Evolutionary conservation across 2,329 filamentous ascomycete species (phyloP).

Genomic region (Chalaropsis thielavioides): DNA sequence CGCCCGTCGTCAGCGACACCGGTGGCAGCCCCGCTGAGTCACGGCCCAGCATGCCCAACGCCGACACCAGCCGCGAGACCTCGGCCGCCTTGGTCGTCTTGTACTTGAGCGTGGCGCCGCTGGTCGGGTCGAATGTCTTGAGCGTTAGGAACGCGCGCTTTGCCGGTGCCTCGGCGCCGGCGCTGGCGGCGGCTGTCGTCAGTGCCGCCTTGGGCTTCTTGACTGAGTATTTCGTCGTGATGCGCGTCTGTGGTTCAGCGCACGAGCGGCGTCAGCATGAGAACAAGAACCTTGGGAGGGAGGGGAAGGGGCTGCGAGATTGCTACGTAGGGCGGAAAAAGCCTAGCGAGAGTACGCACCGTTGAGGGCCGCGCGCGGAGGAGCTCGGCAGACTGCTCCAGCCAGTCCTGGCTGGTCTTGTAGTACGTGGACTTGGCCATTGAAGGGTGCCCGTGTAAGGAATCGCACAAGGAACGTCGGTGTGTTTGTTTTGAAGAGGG

Average conservation of each 20-base stretch:
- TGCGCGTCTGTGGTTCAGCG: slow-evolving; percentile 49
- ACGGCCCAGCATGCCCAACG: slow-evolving; percentile 61
- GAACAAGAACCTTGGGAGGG: neutral
- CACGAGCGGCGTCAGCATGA: slow-evolving; percentile 11
- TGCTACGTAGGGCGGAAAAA: neutral
- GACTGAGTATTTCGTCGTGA: slow-evolving; percentile 70
- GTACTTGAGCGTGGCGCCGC: slow-evolving; percentile 79
- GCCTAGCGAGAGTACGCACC: slow-evolving; percentile 38
- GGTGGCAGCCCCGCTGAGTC: slow-evolving; percentile 46
- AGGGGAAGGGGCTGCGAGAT: neutral
- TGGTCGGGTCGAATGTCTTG: slow-evolving; percentile 76
- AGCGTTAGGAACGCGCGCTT: slow-evolving; percentile 58
- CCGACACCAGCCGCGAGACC: slow-evolving; percentile 66
- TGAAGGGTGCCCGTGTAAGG: neutral
- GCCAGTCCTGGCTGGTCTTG: slow-evolving; percentile 75
- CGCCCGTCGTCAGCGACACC: slow-evolving; percentile 23
- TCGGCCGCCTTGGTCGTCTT: slow-evolving; percentile 81
- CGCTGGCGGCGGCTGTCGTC: slow-evolving; percentile 21
- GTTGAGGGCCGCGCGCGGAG: slow-evolving; percentile 74
- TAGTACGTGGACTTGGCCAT: slow-evolving; percentile 47
- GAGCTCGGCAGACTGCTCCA: slow-evolving; percentile 72
- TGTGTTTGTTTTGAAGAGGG: neutral
- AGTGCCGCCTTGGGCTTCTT: slow-evolving; percentile 20
- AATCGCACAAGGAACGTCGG: neutral
- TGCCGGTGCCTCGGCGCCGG: slow-evolving; percentile 21